Percentiles rank a stretch among this genome's conserved stretches.
Evolutionary conservation across 768 basidiomycete species (phyloP).

Genomic region (Hypholoma fasciculare): DNA sequence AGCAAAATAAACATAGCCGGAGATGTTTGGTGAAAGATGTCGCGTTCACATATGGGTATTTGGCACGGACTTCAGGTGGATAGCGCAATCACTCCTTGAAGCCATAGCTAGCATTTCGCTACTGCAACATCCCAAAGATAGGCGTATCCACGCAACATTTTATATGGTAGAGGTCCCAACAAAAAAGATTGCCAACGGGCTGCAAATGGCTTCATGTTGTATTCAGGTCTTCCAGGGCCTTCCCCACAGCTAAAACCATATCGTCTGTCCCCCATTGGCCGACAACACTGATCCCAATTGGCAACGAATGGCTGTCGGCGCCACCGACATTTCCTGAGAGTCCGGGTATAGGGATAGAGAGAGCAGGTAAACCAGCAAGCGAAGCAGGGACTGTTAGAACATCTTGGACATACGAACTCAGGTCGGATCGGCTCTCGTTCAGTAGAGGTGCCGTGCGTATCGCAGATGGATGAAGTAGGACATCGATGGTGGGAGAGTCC

Average conservation of each 20-base stretch:
- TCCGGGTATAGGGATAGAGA: constrained; percentile 58
- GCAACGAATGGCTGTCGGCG: constrained; percentile 52
- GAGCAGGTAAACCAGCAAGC: constrained; percentile 82
- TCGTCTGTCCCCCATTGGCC: constrained; percentile 87
- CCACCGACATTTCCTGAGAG: constrained; percentile 1
- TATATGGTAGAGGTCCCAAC: not conserved
- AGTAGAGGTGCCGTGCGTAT: constrained; percentile 82
- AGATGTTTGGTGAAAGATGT: too few species aligned
- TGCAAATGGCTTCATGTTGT: not conserved
- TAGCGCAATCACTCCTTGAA: too few species aligned
- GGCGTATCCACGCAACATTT: too few species aligned
- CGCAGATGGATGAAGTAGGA: constrained; percentile 85
- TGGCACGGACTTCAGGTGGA: too few species aligned
- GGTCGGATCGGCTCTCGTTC: constrained; percentile 13
- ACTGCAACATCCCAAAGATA: too few species aligned
- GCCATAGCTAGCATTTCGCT: too few species aligned
- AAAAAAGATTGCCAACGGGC: not conserved
- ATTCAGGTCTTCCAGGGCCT: constrained; percentile 18
- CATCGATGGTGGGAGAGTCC: constrained; percentile 54
- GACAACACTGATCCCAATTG: constrained; percentile 79
- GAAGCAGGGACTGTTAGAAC: constrained; percentile 91
- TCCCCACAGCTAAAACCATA: constrained; percentile 55
- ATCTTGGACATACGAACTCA: constrained; percentile 84
- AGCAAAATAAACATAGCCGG: too few species aligned
- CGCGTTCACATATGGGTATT: too few species aligned